Base-by-base conservation (phyloP, 148 eudicot genomes). In the Gaultheria prostrata region DNA sequence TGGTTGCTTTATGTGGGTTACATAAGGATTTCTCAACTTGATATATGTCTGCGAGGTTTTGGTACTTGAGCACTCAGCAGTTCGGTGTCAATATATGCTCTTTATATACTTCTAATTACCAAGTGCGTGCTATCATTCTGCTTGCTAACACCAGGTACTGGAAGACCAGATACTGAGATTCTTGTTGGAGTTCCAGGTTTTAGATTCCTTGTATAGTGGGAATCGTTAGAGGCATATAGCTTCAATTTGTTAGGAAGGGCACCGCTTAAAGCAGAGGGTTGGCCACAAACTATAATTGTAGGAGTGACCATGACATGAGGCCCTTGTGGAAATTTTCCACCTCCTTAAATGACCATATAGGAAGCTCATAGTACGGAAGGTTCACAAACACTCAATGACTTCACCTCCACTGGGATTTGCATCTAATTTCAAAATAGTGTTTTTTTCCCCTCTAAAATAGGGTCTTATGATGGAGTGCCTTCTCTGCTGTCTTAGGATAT, bases 1-100 rank as follows among this genome's bases (percentile, higher is more conserved):
- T 65, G 32, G 24, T 63, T 61, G 56, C 82, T 80, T 35, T 59
- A 10, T 53, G 50, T 79, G 8, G 28, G 82, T 80, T 46, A 8
- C 32, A 13, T 79, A 10, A 3, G 6, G 13, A 39, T 61, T 24
- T 21, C 28, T 14, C 49, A 4, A 13, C 67, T 57, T 59, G 18
- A 35, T 59, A 79, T 54, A 15, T 26, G 51, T 39, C 18, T 33
- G 65, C 50, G 11, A 15, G 32, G 39, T 43, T 63, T 57, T 14
- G 6, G 54, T 39, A 17, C 15, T 30, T 56, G 46, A 56, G 24
- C 9, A 20, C 39, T 54, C 2, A 11, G 56, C n/a, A 24, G 3
- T 61, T 46, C 2, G 15, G 48, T 15, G 63, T 46, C 24, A 6
- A 43, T 63, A 75, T 13, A 12, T 65, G 0, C 45, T 80, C 26